Evolutionary conservation across 169 alveolate species (phyloP), one percentile per base, ranked within the genome.

Genomic region (Plasmodium blacklocki): DNA sequence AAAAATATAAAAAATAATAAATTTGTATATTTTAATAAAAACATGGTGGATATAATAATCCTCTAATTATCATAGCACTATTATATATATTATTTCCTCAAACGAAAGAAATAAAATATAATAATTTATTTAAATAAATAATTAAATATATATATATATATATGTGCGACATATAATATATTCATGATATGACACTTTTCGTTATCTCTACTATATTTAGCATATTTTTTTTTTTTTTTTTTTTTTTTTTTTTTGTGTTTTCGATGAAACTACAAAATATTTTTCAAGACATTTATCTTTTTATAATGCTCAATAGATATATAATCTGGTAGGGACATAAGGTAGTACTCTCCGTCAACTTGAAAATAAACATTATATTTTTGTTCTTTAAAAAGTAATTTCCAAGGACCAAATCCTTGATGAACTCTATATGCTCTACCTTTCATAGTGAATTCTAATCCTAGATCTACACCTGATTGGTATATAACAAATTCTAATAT

Each of bases 331-430:
- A 32, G 14, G 1, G 90, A 54, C 90, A 80, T 80, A 60, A 29
- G 88, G 66, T 59, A 92, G 76, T 80, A 94, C 73, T 94, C 96
- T 4, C 96, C 96, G 63, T 94, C 96, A 6, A 93, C 93, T 89
- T 94, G 96, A 74, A 93, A 93, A 56, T 94, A 94, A 21, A 94
- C 96, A 50, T 75, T 66, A 23, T 66, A 66, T 12, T 47, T 71
- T 5, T 76, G 66, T 66, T 94, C 92, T 71, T 92, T 94, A 66
- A 95, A 94, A 14, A 74, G 43, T 21, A 95, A 76, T 88, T 93
- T 92, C 96, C 96, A 95, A 15, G 97, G 97, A 4, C 97, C 97
- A 11, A 26, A 3, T 26, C 97, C 97, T 49, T 92, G 95, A 74
- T 94, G 95, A 15, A 95, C 78, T 39, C 97, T 78, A 43, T 89